Evolutionary conservation across 495 filamentous ascomycete species (phyloP).

Genomic region (Chaetomium fimeti): DNA sequence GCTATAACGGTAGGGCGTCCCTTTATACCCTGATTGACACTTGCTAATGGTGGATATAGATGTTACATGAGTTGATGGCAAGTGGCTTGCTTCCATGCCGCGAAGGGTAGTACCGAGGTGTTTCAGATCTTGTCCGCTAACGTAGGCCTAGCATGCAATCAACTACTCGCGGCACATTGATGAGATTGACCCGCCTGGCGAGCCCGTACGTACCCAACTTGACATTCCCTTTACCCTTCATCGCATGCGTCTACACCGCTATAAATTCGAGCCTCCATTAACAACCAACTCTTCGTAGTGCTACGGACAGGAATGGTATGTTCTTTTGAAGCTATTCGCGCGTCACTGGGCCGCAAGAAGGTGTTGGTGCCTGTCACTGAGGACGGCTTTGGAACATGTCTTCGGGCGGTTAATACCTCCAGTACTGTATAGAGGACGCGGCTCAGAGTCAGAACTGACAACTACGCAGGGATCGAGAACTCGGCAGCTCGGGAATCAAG

Average conservation of each 20-base stretch:
- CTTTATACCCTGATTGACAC: no score
- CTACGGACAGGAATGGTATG: conserved; percentile 3
- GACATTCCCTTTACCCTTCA: not conserved
- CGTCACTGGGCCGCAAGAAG: no score
- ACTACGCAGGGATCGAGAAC: not conserved
- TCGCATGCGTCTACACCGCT: not conserved
- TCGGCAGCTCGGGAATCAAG: conserved; percentile 6
- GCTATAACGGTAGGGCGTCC: not conserved
- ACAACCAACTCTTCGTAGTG: not conserved
- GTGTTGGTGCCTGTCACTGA: no score
- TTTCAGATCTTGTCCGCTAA: not conserved
- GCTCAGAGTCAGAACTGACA: no score
- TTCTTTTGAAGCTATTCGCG: no score
- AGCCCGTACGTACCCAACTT: conserved; percentile 4
- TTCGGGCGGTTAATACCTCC: no score
- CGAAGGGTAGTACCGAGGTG: not conserved
- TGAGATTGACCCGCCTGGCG: not conserved
- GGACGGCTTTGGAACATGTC: no score
- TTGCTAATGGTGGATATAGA: not conserved
- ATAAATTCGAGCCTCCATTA: not conserved
- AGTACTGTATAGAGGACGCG: no score
- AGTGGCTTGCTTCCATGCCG: not conserved
- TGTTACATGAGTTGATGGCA: conserved; percentile 15
- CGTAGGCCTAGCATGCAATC: not conserved
- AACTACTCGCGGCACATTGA: not conserved